Base-by-base conservation (phyloP, 306 rosid species). In the Medicago lupulina region DNA sequence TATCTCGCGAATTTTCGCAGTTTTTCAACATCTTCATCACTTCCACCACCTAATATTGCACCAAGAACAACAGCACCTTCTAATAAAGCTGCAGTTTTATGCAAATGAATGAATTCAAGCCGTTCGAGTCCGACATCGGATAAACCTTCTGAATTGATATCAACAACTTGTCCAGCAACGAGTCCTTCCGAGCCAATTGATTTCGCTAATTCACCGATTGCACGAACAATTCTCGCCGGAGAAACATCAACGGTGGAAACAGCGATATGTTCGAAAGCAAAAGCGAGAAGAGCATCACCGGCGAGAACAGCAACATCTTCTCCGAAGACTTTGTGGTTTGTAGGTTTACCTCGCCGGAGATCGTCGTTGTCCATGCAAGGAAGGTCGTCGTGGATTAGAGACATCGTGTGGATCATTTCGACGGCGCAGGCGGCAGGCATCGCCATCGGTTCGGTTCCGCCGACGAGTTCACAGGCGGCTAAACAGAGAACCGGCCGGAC, bases 381-480 rank as follows among this genome's bases (percentile, higher is more conserved):
- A 10, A 93, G 80, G 54, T 93, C 98, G 61, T 93, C 98, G 86
- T 93, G 98, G 55, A 93, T 93, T 17, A 93, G 75, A 23, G 98
- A 93, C 98, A 93, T 93, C 61, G 96, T 90, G 65, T 93, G 96
- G 54, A 93, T 90, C 98, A 93, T 93, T 83, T 93, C 98, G 1
- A 93, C 71, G 13, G 96, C 92, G 78, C 94, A 87, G 2, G 96
- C 96, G 2, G 98, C 87, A 0, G 98, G 90, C 94, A 93, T 89
- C 9, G 96, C 89, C 21, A 54, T 82, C 15, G 85, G 10, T 9
- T 86, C 90, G 0, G n/a, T 4, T 0, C 98, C 98, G 0, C 96
- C 96, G 15, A 93, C 92, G 31, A 93, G 87, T 40, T 90, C 92
- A 23, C 94, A 93, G 0, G 98, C 98, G 10, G 92, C 88, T 47